Conservation (phyloP, 257 asterid species). For the Solanum chiquidenum region DNA sequence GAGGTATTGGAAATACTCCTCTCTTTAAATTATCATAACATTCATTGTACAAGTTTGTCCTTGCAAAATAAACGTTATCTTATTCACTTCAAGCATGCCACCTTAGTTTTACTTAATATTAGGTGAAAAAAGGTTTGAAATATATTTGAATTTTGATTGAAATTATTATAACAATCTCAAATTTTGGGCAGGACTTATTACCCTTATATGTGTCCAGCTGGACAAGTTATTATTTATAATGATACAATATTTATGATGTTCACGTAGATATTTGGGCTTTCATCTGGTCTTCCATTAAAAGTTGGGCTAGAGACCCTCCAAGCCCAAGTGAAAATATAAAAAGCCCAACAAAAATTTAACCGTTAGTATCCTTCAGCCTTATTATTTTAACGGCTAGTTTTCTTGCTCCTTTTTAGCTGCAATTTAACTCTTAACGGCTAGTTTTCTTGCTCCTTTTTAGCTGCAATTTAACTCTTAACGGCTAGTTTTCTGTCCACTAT, state of each 20-base stretch:
- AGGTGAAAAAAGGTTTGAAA: too few relatives aligned
- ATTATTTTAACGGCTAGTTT: background rate
- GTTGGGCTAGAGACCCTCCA: background rate
- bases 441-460: background rate
- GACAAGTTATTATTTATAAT: too few relatives aligned
- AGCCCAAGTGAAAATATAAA: background rate
- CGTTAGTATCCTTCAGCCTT: background rate
- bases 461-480: background rate
- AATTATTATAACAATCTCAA: too few relatives aligned
- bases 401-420: background rate
- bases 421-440: background rate
- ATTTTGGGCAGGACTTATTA: too few relatives aligned
- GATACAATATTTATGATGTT: too few relatives aligned
- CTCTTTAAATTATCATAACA: too few relatives aligned
- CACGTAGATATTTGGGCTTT: background rate
- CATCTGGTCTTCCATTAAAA: background rate
- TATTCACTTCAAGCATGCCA: too few relatives aligned
- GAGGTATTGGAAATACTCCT: too few relatives aligned
- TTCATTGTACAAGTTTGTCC: too few relatives aligned
- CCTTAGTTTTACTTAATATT: too few relatives aligned
- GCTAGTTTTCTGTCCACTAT: background rate
- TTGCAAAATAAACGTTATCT: too few relatives aligned
- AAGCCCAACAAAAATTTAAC: background rate
- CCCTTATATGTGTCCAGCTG: too few relatives aligned
- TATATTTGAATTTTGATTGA: rapidly evolving